A percentile compares a stretch with the other conserved stretches of the same genome.
These are phyloP conservation scores for Scheffersomyces illinoinensis DNA, from an alignment of 1,139 yeast genomes.

Conservation along the genomic window DNA sequence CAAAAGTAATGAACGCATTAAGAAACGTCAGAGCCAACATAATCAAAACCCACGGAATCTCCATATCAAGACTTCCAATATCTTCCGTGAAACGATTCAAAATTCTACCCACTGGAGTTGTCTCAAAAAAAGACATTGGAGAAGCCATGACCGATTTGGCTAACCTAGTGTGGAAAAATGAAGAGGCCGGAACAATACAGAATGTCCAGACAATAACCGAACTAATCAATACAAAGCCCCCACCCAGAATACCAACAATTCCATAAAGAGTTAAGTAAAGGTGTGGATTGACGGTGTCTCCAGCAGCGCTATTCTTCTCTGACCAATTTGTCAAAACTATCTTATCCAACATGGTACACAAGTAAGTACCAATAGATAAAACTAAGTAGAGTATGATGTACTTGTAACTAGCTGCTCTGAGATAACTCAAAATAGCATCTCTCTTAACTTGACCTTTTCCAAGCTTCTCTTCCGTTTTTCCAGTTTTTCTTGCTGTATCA, in stretches of 20 bases:
- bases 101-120: constrained; percentile 32
- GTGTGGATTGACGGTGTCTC: constrained; percentile 18
- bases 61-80: constrained; percentile 23
- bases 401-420: constrained; percentile 26
- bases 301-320: constrained; percentile 20
- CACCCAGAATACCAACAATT: constrained; percentile 21
- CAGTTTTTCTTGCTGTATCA: constrained; percentile 15
- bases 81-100: constrained; percentile 33
- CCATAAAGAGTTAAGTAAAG: constrained; percentile 22
- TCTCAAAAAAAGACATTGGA: constrained; percentile 35
- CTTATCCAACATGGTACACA: constrained; percentile 21
- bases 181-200: constrained; percentile 27
- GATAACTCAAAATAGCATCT: constrained; percentile 23
- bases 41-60: constrained; percentile 27
- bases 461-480: constrained; percentile 22
- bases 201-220: constrained; percentile 27
- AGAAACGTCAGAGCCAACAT: constrained; percentile 11
- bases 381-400: constrained; percentile 22
- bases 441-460: constrained; percentile 27
- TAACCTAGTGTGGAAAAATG: constrained; percentile 27
- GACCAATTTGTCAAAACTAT: constrained; percentile 29
- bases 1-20: constrained; percentile 17
- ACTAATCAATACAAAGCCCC: constrained; percentile 22
- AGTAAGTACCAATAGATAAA: constrained; percentile 16
- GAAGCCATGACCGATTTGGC: constrained; percentile 26